Base-by-base conservation (phyloP, 1,284 basidiomycete species). In the Thecaphora thlaspeos region DNA sequence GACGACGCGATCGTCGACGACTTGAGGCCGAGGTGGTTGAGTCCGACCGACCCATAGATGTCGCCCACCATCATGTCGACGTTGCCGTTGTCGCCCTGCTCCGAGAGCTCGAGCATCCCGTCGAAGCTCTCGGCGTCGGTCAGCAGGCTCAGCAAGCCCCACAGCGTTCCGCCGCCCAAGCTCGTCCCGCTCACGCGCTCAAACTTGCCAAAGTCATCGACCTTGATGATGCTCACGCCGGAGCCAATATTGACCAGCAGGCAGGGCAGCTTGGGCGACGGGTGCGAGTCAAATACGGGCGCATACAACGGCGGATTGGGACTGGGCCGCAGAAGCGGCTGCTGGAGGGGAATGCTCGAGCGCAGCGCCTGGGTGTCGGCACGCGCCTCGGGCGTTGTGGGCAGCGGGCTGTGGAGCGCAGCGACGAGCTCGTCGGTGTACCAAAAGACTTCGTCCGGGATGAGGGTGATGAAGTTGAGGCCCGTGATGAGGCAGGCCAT, bases 1-100 rank as follows among this genome's bases (percentile, higher is more conserved):
- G 90, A 90, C 58, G 91, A 95, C 4, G 95, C 95, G 73, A 99
- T 99, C 78, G 90, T 96, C 11, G 90, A 93, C 30, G 91, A 93
- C 80, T 97, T 98, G 52, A 99, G 85, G 4, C 95, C 95, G 23
- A 77, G 52, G 36, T 65, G 57, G 40, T 71, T 66, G 48, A 70
- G 58, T 9, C 71, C 71, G 32, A 98, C 86, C 61, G 90, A 89
- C 22, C 93, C 94, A 77, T 98, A 98, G 68, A 99, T 98, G 81
- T 99, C 95, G 26, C 94, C 93, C 41, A 99, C 94, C 46, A 98
- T 87, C 94, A 98, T 98, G 79, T 99, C 95, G 26, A 98, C 94
- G 8, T 84, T 84, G 42, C 88, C 85, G 75, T 99, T 97, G 81
- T 97, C 91, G 38, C 95, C 95, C 73, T 85, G 80, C 79, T 97